Evolutionary conservation across 2,329 filamentous ascomycete species (phyloP).

Genomic region (Talaromyces sp.): DNA sequence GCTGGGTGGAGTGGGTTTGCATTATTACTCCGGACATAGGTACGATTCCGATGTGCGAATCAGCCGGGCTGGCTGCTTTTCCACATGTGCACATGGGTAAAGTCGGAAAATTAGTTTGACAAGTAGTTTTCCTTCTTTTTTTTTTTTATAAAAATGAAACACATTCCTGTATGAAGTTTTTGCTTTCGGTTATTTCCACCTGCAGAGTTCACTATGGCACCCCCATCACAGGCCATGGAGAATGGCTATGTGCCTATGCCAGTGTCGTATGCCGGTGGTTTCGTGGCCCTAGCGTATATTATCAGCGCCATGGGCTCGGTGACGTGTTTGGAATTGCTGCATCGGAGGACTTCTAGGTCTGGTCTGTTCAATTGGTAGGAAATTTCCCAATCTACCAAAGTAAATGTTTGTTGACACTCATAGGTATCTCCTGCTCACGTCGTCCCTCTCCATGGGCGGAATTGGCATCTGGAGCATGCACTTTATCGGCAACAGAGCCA

Average conservation of each 20-base stretch:
- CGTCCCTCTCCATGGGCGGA: conserved; percentile 67
- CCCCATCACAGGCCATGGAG: conserved; percentile 5
- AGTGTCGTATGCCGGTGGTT: conserved; percentile 35
- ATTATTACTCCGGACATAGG: too few relatives aligned
- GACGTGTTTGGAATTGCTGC: conserved; percentile 76
- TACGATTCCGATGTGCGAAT: neutral
- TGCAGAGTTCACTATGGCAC: neutral
- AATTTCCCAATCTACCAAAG: neutral
- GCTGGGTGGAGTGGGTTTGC: too few relatives aligned
- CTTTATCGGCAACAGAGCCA: conserved; percentile 76
- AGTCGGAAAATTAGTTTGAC: neutral
- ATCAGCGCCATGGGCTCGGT: conserved; percentile 70
- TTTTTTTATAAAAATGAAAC: neutral
- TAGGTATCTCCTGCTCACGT: conserved; percentile 58
- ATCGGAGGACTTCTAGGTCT: conserved; percentile 64
- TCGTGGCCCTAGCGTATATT: conserved; percentile 63
- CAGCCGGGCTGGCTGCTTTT: neutral
- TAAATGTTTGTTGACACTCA: neutral
- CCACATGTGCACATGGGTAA: too few relatives aligned
- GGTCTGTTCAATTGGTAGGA: conserved; percentile 65
- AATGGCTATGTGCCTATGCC: conserved; percentile 7
- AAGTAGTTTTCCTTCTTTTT: neutral
- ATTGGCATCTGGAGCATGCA: conserved; percentile 76
- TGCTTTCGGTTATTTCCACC: neutral
- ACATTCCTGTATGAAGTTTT: neutral